Base-by-base conservation (phyloP, 202 grass and related monocot genomes). In the Cymbopogon flexuosus region DNA sequence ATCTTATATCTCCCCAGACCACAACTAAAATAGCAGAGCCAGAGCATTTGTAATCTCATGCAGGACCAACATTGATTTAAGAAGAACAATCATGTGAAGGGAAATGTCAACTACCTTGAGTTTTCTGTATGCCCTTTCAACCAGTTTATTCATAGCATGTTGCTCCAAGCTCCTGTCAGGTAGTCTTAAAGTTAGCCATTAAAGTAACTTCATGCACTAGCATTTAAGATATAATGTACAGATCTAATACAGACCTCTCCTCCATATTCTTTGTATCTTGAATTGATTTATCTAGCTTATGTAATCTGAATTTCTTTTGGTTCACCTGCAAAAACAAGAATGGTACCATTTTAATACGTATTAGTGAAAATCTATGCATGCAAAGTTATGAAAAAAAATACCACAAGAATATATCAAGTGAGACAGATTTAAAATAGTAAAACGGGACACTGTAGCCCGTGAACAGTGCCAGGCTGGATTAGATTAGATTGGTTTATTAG, bases 91-190 rank as follows among this genome's bases (percentile, higher is more conserved):
- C 42, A 79, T 33, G 41, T 41, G 40, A 41, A 52, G 16, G 80
- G 68, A 61, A 65, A 69, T 73, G 5, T 29, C 62, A 79, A 74
- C 41, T 91, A 93, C 93, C 93, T 72, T 85, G 74, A 93, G 83
- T 63, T 86, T 97, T 80, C 70, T 88, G 85, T 89, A 86, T 49
- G 89, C 87, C 37, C 71, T 80, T 75, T 93, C 93, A 81, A 93
- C 83, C 59, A 97, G 70, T 81, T 93, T 97, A 77, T 97, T 87
- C 84, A 97, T 79, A 46, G 91, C 89, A 88, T 91, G 76, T 72
- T 84, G 89, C 80, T 91, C 91, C 49, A 93, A 81, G 65, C 82
- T 85, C 89, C 93, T 97, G 85, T 34, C 67, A 87, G 52, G 61
- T 22, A 82, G 52, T 51, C 7, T 62, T 81, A 35, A 71, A 88